Percentiles rank a stretch among this genome's conserved stretches.
Evolutionary conservation across 441 rosid species (phyloP).

Genomic region (Lepidium campestre): DNA sequence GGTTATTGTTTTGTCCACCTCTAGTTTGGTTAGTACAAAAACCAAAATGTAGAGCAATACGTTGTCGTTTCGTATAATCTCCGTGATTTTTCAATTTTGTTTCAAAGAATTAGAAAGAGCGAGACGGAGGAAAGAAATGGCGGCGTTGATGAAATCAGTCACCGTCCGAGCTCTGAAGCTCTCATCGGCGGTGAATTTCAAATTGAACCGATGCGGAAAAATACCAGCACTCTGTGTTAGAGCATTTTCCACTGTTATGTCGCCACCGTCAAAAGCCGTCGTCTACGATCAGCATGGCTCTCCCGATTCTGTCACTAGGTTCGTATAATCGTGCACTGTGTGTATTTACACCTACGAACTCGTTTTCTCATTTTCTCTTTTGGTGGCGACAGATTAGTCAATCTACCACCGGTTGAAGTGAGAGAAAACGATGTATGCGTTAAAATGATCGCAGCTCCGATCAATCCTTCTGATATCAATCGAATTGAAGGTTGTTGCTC

Average conservation of each 20-base stretch:
- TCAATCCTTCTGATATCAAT: slow-evolving; percentile 93
- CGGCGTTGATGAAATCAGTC: slow-evolving; percentile 20
- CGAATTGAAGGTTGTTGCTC: slow-evolving; percentile 67
- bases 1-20: not conserved
- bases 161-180: slow-evolving; percentile 9
- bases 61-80: not conserved
- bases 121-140: slow-evolving; percentile 1
- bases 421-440: slow-evolving; percentile 78
- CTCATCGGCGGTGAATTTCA: not conserved
- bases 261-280: slow-evolving; percentile 82
- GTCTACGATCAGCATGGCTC: slow-evolving; percentile 80
- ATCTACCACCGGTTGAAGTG: slow-evolving; percentile 69
- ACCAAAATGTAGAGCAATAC: not conserved
- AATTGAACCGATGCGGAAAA: not conserved
- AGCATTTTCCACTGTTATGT: slow-evolving; percentile 56
- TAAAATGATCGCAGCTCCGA: slow-evolving; percentile 85
- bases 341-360: not conserved
- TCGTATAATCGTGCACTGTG: not conserved
- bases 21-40: not conserved
- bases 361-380: not conserved
- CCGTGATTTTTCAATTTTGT: not conserved
- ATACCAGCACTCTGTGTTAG: not conserved
- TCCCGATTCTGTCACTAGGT: slow-evolving; percentile 78
- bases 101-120: not conserved
- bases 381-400: slow-evolving; percentile 38